Conservation (phyloP, 257 asterid genomes). For the Salvia hispanica region DNA sequence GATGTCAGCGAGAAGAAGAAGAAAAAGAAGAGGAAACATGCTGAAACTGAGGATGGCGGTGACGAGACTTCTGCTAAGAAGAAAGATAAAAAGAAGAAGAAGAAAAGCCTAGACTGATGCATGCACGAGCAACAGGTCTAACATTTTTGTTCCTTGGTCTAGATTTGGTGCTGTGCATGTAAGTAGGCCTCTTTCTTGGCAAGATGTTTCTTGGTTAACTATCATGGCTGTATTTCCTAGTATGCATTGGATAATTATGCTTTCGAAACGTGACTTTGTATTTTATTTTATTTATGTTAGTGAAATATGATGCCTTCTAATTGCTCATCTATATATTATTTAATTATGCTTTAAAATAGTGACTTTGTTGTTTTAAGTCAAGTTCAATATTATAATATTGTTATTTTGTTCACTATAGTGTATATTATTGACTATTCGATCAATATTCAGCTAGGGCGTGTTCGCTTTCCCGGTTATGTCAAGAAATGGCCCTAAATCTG, state of each 20-base stretch:
- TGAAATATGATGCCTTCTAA: no score
- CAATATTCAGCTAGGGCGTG: no score
- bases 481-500: no score
- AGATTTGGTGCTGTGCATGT: slow-evolving; percentile 31
- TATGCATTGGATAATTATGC: not conserved
- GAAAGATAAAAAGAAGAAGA: slow-evolving; percentile 35
- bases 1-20: slow-evolving; percentile 49
- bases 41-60: slow-evolving; percentile 42
- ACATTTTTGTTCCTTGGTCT: slow-evolving; percentile 36
- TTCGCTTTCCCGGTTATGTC: no score
- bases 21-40: slow-evolving; percentile 77
- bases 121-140: slow-evolving; percentile 28
- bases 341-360: no score
- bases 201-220: not conserved
- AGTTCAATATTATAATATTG: no score
- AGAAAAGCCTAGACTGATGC: slow-evolving; percentile 49
- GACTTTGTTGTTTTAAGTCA: no score
- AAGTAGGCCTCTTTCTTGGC: slow-evolving; percentile 9
- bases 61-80: slow-evolving; percentile 43
- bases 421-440: no score
- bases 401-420: no score
- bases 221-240: not conserved
- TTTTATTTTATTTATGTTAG: no score
- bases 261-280: no score
- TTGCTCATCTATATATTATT: no score